phyloP scores from a whole-genome alignment of 2,329 filamentous ascomycete species.

The Alternaria sp. region DNA sequence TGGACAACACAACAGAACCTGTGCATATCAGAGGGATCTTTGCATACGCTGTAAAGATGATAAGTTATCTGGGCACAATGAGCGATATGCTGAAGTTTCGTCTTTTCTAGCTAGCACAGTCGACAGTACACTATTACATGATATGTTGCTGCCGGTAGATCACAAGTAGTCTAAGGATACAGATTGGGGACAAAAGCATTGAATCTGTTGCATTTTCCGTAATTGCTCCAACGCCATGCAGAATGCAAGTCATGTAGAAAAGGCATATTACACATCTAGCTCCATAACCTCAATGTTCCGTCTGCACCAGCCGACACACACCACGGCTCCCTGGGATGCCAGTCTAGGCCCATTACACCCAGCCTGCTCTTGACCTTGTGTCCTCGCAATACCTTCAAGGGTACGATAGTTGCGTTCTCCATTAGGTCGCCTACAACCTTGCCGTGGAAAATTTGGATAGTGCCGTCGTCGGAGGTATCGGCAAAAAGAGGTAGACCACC shows the following conservation, averaged over 20 bases:
- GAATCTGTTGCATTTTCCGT: constrained; percentile 4
- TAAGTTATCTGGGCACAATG: no score
- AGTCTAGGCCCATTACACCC: constrained; percentile 92
- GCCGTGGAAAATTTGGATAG: constrained; percentile 94
- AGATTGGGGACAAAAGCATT: not conserved
- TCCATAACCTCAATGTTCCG: constrained; percentile 89
- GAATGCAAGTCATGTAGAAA: constrained; percentile 2
- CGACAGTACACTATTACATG: not conserved
- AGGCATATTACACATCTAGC: constrained; percentile 3
- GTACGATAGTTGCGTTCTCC: constrained; percentile 96
- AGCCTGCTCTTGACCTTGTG: constrained; percentile 87
- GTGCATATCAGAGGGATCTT: not conserved
- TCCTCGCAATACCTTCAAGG: constrained; percentile 90
- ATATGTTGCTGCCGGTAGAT: not conserved
- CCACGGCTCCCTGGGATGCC: constrained; percentile 96
- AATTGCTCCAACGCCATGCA: constrained; percentile 6
- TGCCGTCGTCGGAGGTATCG: constrained; percentile 93
- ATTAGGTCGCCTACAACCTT: constrained; percentile 94
- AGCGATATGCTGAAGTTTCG: not conserved
- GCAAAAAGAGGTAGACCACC: constrained; percentile 84
- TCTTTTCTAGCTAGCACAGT: not conserved
- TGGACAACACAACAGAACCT: not conserved
- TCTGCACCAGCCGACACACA: constrained; percentile 93
- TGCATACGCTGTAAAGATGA: not conserved
- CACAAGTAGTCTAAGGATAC: not conserved